Percentiles rank a stretch among this genome's conserved stretches.
These are phyloP conservation scores for Miscanthus sacchariflorus DNA, from an alignment of 202 grass and related monocot species.

Conservation along the genomic window DNA sequence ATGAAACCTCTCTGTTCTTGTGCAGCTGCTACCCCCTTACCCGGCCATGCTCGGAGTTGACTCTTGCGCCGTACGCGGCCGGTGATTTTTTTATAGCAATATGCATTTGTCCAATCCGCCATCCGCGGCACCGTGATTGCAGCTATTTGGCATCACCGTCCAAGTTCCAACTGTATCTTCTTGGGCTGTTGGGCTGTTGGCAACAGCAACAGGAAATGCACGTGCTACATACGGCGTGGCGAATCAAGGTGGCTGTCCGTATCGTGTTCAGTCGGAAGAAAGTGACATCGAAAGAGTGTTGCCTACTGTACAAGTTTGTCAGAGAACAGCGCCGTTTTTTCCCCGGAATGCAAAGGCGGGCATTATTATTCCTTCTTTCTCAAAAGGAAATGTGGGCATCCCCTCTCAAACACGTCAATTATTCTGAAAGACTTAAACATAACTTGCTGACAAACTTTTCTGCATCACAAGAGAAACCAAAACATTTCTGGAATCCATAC, in stretches of 20 bases:
- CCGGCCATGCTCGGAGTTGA: slow-evolving; percentile 24
- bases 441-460: neutral
- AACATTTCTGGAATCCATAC: neutral
- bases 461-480: neutral
- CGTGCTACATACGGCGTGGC: neutral
- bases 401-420: too few species aligned
- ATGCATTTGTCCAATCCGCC: neutral
- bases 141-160: slow-evolving; percentile 29
- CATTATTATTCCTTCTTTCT: neutral
- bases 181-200: neutral
- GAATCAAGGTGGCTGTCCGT: neutral
- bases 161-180: neutral
- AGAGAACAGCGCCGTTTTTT: neutral
- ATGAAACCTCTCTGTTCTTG: slow-evolving; percentile 1
- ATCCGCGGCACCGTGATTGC: slow-evolving; percentile 20
- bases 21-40: neutral
- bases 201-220: neutral
- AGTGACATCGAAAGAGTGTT: neutral
- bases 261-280: neutral
- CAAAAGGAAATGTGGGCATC: neutral
- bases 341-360: neutral
- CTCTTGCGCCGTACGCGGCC: slow-evolving; percentile 2
- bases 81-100: slow-evolving; percentile 39
- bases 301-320: neutral
- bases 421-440: neutral